Percentiles rank a stretch among this genome's conserved stretches.
Conservation (phyloP, 78 protist genomes). For the Creolimax fragrantissima region DNA sequence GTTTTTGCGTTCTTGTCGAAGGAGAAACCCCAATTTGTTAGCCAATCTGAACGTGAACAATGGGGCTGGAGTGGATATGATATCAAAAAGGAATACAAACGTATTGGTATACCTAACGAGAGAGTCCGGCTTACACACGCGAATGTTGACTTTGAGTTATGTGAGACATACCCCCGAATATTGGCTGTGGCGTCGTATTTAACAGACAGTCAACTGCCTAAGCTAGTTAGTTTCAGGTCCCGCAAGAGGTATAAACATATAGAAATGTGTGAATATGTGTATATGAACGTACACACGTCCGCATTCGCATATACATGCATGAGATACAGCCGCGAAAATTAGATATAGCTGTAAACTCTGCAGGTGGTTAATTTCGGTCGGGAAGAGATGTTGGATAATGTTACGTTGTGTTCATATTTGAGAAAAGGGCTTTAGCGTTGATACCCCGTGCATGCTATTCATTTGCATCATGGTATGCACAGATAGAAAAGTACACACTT, state of each 20-base stretch:
- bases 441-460: too few species aligned
- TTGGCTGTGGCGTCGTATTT: background rate
- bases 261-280: background rate
- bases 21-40: background rate
- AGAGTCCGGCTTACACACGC: background rate
- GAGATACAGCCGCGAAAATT: too few species aligned
- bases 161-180: conserved; percentile 34
- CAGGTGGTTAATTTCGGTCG: too few species aligned
- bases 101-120: conserved; percentile 1
- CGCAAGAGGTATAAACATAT: too few species aligned
- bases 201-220: background rate
- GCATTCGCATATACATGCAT: background rate
- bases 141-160: conserved; percentile 26
- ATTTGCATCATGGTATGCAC: too few species aligned
- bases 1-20: background rate
- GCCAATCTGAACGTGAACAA: background rate
- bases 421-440: too few species aligned
- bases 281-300: too few species aligned
- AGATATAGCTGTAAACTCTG: too few species aligned
- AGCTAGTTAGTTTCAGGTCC: background rate
- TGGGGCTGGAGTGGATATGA: background rate
- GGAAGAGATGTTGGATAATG: too few species aligned
- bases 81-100: background rate
- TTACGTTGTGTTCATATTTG: too few species aligned
- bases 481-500: background rate